A percentile compares a stretch with the other conserved stretches of the same genome.
These are phyloP conservation scores for Pochonia chlamydosporia DNA, from an alignment of 2,329 filamentous ascomycete species.

Conservation along the genomic window DNA sequence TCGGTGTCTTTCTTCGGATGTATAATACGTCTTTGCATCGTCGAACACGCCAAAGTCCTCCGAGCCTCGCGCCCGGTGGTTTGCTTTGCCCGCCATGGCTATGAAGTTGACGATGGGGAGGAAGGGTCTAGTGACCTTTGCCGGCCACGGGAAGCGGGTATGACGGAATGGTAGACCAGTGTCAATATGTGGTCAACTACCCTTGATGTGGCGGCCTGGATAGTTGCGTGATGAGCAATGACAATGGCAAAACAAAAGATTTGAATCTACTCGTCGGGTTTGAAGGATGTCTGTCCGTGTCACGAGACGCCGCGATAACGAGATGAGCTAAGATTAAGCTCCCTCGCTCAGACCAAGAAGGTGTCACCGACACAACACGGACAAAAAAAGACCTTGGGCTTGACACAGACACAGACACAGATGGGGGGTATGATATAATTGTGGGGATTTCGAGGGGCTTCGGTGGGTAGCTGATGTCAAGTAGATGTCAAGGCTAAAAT, in stretches of 20 bases:
- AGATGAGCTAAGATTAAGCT: conserved; percentile 2
- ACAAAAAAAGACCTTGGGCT: neutral
- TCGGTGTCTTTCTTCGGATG: conserved; percentile 47
- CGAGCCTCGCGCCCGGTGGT: conserved; percentile 29
- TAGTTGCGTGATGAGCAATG: neutral
- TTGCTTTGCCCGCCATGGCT: conserved; percentile 21
- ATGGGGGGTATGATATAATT: too few species aligned
- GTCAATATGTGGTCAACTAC: too few species aligned
- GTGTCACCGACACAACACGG: conserved; percentile 4
- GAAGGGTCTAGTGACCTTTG: neutral
- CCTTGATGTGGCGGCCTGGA: too few species aligned
- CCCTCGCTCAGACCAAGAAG: neutral
- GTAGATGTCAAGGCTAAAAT: too few species aligned
- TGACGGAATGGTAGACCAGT: neutral
- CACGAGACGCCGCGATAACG: conserved; percentile 4
- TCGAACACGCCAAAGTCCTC: conserved; percentile 48
- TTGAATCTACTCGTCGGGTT: neutral
- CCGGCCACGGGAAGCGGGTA: neutral
- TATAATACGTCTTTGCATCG: conserved; percentile 55
- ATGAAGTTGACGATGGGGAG: conserved; percentile 1
- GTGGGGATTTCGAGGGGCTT: too few species aligned
- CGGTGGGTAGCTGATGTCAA: neutral
- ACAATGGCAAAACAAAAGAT: neutral
- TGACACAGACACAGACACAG: neutral
- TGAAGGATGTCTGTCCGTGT: neutral